Evolutionary conservation across 2,329 filamentous ascomycete genomes (phyloP), one percentile per base, ranked within the genome.

Genomic region (Microcyclosporella mali): DNA sequence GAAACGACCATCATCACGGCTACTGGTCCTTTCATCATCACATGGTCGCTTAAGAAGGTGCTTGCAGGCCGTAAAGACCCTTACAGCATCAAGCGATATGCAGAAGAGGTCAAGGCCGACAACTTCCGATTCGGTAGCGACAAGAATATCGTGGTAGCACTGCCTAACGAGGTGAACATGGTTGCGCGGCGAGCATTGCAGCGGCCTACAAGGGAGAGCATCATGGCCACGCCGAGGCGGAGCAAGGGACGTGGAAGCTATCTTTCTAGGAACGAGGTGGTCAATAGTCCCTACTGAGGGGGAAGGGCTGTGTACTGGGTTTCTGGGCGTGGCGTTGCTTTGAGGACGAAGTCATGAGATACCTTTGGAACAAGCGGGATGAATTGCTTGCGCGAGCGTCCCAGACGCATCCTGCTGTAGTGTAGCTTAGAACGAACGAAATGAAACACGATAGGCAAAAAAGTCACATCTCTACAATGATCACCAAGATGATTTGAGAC

Each of bases 101-200:
- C 81, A 1, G 92, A 98, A 59, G 85, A 94, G 51, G 88, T 98
- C 61, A 95, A 94, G 74, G 92, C 92, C 3, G 92, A 98, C 65
- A 94, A 98, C 65, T 98, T 98, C 80, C 88, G 92, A 59, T 98
- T 88, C 60, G 90, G 90, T 35, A 89, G 84, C 4, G 92, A 98
- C 66, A 94, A 95, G 78, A 95, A 95, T 59, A 88, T 98, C 57
- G 95, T 98, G 59, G 90, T 98, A 28, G 92, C 92, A 1, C 71
- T 98, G 51, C 89, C 92, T 2, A 95, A 98, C 62, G 89, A 97
- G 65, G 92, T 98, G 55, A 94, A 95, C 66, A 97, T 97, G 89
- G 87, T 98, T 10, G 84, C 83, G 34, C 89, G 90, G 66, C 78
- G 84, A 56, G 83, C 81, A 44, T 77, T 98, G 60, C 87, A 87